A percentile compares a stretch with the other conserved stretches of the same genome.
Conservation (phyloP, 352 stramenopile genomes). For the Globisporangium alternatum region DNA sequence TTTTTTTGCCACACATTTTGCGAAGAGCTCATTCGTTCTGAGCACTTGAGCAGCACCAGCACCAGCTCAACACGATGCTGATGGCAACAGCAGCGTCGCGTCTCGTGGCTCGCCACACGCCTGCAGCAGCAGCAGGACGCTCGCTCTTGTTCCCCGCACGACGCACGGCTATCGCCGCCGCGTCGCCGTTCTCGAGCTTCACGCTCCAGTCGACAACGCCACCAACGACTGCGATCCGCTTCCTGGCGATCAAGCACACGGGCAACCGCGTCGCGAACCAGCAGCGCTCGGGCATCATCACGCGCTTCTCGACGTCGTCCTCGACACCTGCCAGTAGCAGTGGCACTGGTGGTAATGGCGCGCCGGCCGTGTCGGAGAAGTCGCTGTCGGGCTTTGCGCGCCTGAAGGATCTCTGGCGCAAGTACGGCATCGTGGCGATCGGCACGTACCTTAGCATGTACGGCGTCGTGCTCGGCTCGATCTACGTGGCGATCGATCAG, state of each 20-base stretch:
- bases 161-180: not conserved
- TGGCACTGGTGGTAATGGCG: not conserved
- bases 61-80: not conserved
- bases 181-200: slow-evolving; percentile 6
- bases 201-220: not conserved
- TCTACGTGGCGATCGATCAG: slow-evolving; percentile 81
- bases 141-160: slow-evolving; percentile 3
- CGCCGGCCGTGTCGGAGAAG: slow-evolving; percentile 29
- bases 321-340: slow-evolving; percentile 11
- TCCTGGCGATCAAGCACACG: slow-evolving; percentile 10
- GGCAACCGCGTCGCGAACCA: not conserved
- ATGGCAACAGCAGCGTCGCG: not conserved
- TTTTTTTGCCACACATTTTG: slow-evolving; percentile 8
- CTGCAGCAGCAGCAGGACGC: not conserved
- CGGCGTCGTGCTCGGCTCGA: slow-evolving; percentile 65
- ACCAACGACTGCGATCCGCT: not conserved
- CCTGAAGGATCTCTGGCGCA: slow-evolving; percentile 79
- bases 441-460: slow-evolving; percentile 85
- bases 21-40: slow-evolving; percentile 5
- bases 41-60: not conserved
- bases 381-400: slow-evolving; percentile 44
- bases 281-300: slow-evolving; percentile 7
- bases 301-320: slow-evolving; percentile 23
- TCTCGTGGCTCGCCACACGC: not conserved
- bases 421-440: slow-evolving; percentile 82